phyloP scores from a whole-genome alignment of 768 basidiomycete genomes.

The Rossbeevera mucosa region DNA sequence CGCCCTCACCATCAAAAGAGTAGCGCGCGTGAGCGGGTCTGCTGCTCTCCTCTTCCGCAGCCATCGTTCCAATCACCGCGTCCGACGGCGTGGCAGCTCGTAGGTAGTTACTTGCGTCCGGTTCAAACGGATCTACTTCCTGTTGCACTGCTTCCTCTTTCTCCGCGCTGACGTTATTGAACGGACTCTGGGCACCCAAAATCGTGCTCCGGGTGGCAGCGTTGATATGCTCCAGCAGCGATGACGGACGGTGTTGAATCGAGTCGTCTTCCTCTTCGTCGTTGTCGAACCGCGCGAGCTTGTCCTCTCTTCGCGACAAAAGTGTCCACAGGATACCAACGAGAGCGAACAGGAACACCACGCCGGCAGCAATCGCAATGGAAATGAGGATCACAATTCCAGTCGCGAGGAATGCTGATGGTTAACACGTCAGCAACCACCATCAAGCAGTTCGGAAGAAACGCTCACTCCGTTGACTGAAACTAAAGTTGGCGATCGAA shows the following conservation, averaged over 20 bases:
- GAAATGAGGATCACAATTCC: slow-evolving; percentile 96
- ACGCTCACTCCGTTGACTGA: slow-evolving; percentile 61
- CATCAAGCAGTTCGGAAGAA: not conserved
- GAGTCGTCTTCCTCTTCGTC: slow-evolving; percentile 77
- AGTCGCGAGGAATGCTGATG: slow-evolving; percentile 76
- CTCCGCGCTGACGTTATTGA: slow-evolving; percentile 38
- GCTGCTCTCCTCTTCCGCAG: slow-evolving; percentile 58
- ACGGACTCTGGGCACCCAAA: slow-evolving; percentile 47
- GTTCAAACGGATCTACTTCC: slow-evolving; percentile 55
- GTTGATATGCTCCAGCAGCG: slow-evolving; percentile 85
- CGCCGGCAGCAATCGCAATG: slow-evolving; percentile 92
- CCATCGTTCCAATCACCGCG: slow-evolving; percentile 55
- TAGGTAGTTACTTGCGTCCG: slow-evolving; percentile 72
- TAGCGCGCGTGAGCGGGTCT: slow-evolving; percentile 78
- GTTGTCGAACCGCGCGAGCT: slow-evolving; percentile 56
- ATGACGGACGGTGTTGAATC: slow-evolving; percentile 76
- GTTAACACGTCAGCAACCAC: not conserved
- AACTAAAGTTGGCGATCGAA: slow-evolving; percentile 74
- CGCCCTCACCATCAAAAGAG: slow-evolving; percentile 74
- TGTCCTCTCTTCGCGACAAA: slow-evolving; percentile 78
- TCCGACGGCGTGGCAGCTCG: slow-evolving; percentile 82
- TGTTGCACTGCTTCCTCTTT: slow-evolving; percentile 50
- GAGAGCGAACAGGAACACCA: slow-evolving; percentile 83
- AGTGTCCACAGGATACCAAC: slow-evolving; percentile 87
- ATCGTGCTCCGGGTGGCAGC: slow-evolving; percentile 85